Conservation (phyloP, 805 yeast species). For the Metschnikowia henanensis region DNA sequence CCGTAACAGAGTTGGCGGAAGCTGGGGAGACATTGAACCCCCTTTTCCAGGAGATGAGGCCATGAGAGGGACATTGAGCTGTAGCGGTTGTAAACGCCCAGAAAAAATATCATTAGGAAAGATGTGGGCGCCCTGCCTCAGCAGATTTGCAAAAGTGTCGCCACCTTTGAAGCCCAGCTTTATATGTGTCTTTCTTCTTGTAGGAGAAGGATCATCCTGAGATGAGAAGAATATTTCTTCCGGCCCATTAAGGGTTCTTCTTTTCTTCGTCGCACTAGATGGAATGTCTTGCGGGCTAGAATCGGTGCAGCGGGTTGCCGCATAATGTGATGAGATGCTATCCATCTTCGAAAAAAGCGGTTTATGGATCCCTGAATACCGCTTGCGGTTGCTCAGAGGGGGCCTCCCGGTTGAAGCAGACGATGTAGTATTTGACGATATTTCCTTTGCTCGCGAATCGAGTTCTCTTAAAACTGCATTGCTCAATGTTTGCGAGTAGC, state of each 20-base stretch:
- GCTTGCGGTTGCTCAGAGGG: constrained; percentile 17
- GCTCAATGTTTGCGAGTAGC: constrained; percentile 21
- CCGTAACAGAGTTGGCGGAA: neutral
- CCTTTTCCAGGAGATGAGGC: neutral
- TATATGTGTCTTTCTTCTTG: constrained; percentile 7
- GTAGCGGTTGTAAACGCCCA: constrained; percentile 7
- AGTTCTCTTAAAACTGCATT: constrained; percentile 18
- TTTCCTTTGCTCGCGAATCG: constrained; percentile 20
- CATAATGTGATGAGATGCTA: constrained; percentile 48
- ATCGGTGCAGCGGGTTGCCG: constrained; percentile 30
- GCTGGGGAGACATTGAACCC: neutral
- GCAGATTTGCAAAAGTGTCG: neutral
- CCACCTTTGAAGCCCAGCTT: neutral
- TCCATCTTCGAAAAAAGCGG: constrained; percentile 45
- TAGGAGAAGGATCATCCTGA: constrained; percentile 17
- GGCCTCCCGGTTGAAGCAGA: constrained; percentile 2
- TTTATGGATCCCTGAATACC: constrained; percentile 35
- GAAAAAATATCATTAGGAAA: constrained; percentile 7
- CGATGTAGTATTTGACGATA: constrained; percentile 11
- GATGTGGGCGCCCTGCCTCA: neutral
- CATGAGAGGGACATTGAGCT: constrained; percentile 5
- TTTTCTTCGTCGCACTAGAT: constrained; percentile 32
- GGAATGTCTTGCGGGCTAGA: constrained; percentile 1
- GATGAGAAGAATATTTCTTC: constrained; percentile 30
- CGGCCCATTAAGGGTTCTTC: constrained; percentile 41